Base-by-base conservation (phyloP, 2,329 filamentous ascomycete genomes). In the Fusarium humuli region DNA sequence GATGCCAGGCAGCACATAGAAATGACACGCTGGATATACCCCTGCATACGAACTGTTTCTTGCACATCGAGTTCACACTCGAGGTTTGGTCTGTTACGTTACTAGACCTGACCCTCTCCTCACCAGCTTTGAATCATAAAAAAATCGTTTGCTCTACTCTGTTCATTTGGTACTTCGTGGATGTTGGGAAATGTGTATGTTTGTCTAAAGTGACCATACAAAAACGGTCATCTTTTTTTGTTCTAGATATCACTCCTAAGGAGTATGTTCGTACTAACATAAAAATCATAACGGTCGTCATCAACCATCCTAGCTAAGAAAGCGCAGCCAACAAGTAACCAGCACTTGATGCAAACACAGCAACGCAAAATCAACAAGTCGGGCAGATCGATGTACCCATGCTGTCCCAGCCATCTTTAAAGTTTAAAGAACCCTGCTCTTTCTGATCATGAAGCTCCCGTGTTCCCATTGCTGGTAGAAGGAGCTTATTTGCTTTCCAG, bases 1-100 rank as follows among this genome's bases (percentile, higher is more conserved):
- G 61, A 73, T 65, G 73, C 73, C 71, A 71, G 54, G 63, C 64
- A 67, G 71, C 73, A 74, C 73, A 74, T 75, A 75, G 73, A 75
- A 72, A 75, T 73, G 73, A 75, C 64, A 75, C 71, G 73, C 73
- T 75, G 73, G 73, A 75, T 75, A 75, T 75, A 75, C 73, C 73
- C 73, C 70, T 73, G 67, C 73, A 74, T 74, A 75, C 69, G 73
- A 75, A 74, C 67, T 63, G 69, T 73, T 72, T 74, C 63, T 70
- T 74, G 66, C 73, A 57, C 56, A 60, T 69, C 65, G 69, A 74
- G 67, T 73, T 72, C 65, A 64, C 61, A 52, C 71, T 71, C 61
- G 71, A 72, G 73, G 69, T 52, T 63, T 53, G 71, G 73, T 74
- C 73, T 74, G 60, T 73, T 65, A 75, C 67, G 73, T 70, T 75